A percentile compares a stretch with the other conserved stretches of the same genome.
These are phyloP conservation scores for Senecio squalidus DNA, from an alignment of 140 eudicot species.

Conservation along the genomic window DNA sequence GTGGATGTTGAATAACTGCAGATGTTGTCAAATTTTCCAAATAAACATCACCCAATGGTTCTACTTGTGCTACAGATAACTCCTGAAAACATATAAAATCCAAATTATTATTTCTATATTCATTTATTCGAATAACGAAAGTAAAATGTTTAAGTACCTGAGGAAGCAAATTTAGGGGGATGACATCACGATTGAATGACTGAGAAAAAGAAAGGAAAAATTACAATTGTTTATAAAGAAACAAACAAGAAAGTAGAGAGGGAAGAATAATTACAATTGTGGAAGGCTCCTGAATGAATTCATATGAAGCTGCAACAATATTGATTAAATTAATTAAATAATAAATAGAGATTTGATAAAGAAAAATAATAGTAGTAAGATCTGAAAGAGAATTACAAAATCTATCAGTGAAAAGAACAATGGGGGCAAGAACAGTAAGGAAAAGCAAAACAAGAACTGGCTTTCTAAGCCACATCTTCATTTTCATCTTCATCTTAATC, in stretches of 20 bases:
- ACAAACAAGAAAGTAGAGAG: not conserved
- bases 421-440: constrained; percentile 59
- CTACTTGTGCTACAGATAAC: constrained; percentile 12
- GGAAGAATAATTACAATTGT: not conserved
- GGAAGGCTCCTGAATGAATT: constrained; percentile 20
- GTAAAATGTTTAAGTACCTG: constrained; percentile 6
- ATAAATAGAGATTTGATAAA: not conserved
- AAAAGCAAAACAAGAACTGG: constrained; percentile 44
- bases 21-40: constrained; percentile 22
- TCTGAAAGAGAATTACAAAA: constrained; percentile 22
- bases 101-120: too few relatives aligned
- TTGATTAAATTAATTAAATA: not conserved
- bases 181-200: constrained; percentile 14
- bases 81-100: constrained; percentile 5
- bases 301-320: constrained; percentile 15
- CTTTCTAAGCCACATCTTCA: constrained; percentile 37
- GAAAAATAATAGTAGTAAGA: not conserved
- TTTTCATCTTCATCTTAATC: constrained; percentile 17
- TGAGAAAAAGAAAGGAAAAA: constrained; percentile 4
- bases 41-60: constrained; percentile 24
- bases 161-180: constrained; percentile 15
- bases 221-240: not conserved
- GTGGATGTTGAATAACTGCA: not conserved
- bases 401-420: constrained; percentile 63
- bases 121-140: too few relatives aligned